phyloP scores from a whole-genome alignment of 768 basidiomycete species.

The Termitomyces sp. region DNA sequence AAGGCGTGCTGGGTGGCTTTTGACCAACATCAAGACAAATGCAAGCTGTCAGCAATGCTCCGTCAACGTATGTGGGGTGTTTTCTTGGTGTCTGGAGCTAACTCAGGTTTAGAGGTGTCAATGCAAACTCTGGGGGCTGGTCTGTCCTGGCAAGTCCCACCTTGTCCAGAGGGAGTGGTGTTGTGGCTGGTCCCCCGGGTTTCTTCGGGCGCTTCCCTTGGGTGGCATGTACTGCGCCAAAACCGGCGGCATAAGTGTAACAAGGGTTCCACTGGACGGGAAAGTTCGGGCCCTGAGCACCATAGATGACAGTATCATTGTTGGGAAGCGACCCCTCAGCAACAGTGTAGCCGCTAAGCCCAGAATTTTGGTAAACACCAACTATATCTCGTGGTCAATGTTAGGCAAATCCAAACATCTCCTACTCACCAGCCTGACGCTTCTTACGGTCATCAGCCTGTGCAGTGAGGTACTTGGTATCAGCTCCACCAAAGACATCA shows the following conservation, averaged over 20 bases:
- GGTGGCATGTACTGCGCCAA: no score
- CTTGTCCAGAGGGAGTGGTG: no score
- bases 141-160: no score
- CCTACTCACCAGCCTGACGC: conserved; percentile 16
- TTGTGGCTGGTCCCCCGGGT: no score
- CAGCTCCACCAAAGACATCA: conserved; percentile 29
- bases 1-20: no score
- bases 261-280: conserved; percentile 40
- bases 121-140: no score
- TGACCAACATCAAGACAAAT: no score
- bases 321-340: conserved; percentile 29
- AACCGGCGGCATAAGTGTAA: conserved; percentile 35
- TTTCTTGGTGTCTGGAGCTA: no score
- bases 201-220: no score
- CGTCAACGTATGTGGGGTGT: no score
- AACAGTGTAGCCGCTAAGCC: conserved; percentile 35
- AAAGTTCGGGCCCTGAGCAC: conserved; percentile 37
- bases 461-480: conserved; percentile 20
- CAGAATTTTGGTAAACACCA: conserved; percentile 31
- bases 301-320: conserved; percentile 32
- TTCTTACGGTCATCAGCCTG: conserved; percentile 18
- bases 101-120: no score
- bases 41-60: no score
- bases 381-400: conserved; percentile 16
- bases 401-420: not conserved